phyloP scores from a whole-genome alignment of 345 rosid species.

The Trapa bicornis region DNA sequence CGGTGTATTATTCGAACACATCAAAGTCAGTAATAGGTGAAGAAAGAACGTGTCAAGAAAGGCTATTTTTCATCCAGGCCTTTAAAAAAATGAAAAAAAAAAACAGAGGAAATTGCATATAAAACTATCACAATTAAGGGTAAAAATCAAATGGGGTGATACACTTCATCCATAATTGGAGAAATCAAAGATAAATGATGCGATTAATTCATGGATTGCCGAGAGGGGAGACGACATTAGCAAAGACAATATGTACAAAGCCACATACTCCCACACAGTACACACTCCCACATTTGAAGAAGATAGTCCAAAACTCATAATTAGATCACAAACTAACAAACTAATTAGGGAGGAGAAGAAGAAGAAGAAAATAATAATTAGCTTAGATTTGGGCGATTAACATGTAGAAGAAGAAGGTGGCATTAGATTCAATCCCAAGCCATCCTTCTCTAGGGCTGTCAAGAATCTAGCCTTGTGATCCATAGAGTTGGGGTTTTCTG shows the following conservation, averaged over 20 bases:
- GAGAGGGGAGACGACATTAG: background rate
- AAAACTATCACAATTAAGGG: too few species aligned
- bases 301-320: background rate
- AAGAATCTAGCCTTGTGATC: constrained; percentile 38
- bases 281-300: background rate
- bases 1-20: background rate
- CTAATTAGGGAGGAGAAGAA: background rate
- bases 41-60: background rate
- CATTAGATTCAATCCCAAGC: constrained; percentile 75
- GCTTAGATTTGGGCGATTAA: background rate
- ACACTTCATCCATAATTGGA: background rate
- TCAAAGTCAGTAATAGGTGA: background rate
- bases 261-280: background rate
- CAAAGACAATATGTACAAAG: background rate
- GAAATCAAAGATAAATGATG: background rate
- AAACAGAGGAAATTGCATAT: background rate
- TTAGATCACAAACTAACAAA: background rate
- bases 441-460: constrained; percentile 52
- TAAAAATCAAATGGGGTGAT: background rate
- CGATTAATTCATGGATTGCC: background rate
- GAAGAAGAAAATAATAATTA: background rate
- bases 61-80: background rate
- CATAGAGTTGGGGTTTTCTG: constrained; percentile 21
- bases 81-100: background rate
- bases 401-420: constrained; percentile 50